phyloP scores from a whole-genome alignment of 805 yeast species.

The Tetrapisispora nanseiensis region DNA sequence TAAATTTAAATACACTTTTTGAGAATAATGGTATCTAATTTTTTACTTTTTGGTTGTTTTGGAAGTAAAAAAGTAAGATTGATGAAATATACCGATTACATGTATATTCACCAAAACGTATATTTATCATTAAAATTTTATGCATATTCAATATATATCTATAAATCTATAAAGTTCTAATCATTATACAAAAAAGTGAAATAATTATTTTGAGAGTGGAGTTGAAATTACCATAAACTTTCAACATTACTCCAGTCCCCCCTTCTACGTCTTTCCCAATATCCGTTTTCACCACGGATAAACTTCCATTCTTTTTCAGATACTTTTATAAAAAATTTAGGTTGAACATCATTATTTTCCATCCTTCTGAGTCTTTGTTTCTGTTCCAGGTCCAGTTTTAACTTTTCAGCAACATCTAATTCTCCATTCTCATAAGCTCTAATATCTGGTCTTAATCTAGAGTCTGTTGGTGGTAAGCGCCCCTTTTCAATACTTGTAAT shows the following conservation, averaged over 20 bases:
- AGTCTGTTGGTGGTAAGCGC: conserved; percentile 71
- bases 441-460: conserved; percentile 84
- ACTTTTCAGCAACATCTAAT: conserved; percentile 58
- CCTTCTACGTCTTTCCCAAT: conserved; percentile 69
- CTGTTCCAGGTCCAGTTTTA: conserved; percentile 65
- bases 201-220: not conserved
- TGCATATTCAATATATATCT: no score
- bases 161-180: no score
- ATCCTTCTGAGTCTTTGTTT: conserved; percentile 70
- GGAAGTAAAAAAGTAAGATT: no score
- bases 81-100: no score
- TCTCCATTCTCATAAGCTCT: conserved; percentile 59
- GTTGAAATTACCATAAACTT: conserved; percentile 43
- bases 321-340: conserved; percentile 49
- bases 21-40: no score
- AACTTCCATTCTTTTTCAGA: conserved; percentile 42
- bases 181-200: not conserved
- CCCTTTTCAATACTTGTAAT: conserved; percentile 62
- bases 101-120: no score
- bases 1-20: not conserved
- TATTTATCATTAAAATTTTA: no score
- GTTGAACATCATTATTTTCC: conserved; percentile 40
- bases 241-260: conserved; percentile 51
- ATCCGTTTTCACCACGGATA: conserved; percentile 49
- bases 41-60: no score